Conservation (phyloP, 306 rosid genomes). For the Medicago truncatula region DNA sequence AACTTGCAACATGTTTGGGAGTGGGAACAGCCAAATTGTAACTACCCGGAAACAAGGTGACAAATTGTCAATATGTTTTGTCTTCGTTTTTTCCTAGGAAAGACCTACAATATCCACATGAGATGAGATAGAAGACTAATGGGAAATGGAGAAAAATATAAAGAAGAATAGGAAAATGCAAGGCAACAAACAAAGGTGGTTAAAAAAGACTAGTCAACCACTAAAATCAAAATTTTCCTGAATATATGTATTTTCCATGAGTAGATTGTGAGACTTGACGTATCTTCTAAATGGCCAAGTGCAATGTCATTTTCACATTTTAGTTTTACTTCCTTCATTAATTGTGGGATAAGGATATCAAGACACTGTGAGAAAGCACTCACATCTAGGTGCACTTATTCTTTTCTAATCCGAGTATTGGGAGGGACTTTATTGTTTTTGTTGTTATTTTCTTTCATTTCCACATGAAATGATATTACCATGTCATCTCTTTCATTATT, state of each 20-base stretch:
- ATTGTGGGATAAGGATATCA: constrained; percentile 10
- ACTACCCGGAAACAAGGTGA: constrained; percentile 25
- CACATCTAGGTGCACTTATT: constrained; percentile 1
- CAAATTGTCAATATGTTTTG: constrained; percentile 15
- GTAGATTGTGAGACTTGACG: constrained; percentile 8
- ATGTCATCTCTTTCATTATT: too few relatives aligned
- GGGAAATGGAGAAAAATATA: constrained; percentile 10
- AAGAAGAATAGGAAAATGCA: constrained; percentile 23
- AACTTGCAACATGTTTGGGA: neutral
- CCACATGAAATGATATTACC: constrained; percentile 6
- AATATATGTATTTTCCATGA: constrained; percentile 33
- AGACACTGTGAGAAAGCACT: constrained; percentile 19
- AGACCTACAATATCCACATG: neutral
- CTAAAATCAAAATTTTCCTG: constrained; percentile 28
- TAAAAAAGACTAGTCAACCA: constrained; percentile 36
- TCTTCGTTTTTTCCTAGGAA: neutral
- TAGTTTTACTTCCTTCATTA: neutral
- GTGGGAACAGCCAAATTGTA: constrained; percentile 8
- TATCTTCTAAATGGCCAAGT: constrained; percentile 18
- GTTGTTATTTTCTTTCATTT: neutral
- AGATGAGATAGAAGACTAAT: neutral
- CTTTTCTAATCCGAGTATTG: constrained; percentile 10
- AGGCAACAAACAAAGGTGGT: constrained; percentile 20
- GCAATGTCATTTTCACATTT: constrained; percentile 37
- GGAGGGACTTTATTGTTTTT: neutral